phyloP scores from a whole-genome alignment of 257 asterid species.

The Anisodus tanguticus region DNA sequence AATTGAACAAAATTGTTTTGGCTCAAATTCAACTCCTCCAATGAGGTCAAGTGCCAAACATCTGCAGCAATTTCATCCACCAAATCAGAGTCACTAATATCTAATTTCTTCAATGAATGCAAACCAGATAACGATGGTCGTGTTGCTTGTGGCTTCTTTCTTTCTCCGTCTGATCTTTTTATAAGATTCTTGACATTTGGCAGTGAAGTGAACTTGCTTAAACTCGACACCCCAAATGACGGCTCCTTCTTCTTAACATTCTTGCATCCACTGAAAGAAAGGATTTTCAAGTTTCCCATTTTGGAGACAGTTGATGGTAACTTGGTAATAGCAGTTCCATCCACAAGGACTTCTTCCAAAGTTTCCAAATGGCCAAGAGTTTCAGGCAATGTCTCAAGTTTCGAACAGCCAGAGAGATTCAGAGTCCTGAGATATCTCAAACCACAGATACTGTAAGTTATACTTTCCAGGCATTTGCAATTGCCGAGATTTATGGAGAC shows the following conservation, averaged over 20 bases:
- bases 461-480: slow-evolving; percentile 23
- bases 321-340: slow-evolving; percentile 34
- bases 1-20: slow-evolving; percentile 19
- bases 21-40: slow-evolving; percentile 34
- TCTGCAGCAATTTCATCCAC: slow-evolving; percentile 25
- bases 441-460: slow-evolving; percentile 32
- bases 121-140: slow-evolving; percentile 31
- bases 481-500: slow-evolving; percentile 30
- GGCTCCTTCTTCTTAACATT: background rate
- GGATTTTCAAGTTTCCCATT: slow-evolving; percentile 28
- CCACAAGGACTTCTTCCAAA: slow-evolving; percentile 33
- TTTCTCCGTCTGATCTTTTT: background rate
- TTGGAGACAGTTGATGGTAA: slow-evolving; percentile 15
- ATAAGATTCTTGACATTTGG: background rate
- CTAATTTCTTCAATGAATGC: slow-evolving; percentile 21
- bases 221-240: background rate
- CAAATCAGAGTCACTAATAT: slow-evolving; percentile 29
- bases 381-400: slow-evolving; percentile 32
- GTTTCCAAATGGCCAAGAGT: slow-evolving; percentile 30
- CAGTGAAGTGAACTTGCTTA: slow-evolving; percentile 14
- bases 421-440: slow-evolving; percentile 32
- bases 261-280: slow-evolving; percentile 34
- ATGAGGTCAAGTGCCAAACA: slow-evolving; percentile 23
- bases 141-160: background rate
- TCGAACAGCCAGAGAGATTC: slow-evolving; percentile 30